Percentiles rank a stretch among this genome's conserved stretches.
Conservation (phyloP, 208 protist genomes). For the Leishmania braziliensis region DNA sequence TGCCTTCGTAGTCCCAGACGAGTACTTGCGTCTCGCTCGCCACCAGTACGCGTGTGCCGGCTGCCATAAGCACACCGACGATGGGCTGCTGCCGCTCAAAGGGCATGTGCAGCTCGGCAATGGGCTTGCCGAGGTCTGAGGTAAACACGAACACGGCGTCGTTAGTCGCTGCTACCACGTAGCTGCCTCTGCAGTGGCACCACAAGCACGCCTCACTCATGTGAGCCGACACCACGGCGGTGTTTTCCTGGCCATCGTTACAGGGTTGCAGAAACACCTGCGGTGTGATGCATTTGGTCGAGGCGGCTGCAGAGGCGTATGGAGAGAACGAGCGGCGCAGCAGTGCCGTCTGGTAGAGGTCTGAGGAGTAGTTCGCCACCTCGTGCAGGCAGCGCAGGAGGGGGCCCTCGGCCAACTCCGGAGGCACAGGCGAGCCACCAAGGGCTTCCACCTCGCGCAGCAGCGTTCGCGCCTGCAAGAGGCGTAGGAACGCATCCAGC, state of each 20-base stretch:
- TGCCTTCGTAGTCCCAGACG: slow-evolving; percentile 77
- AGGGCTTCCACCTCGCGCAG: slow-evolving; percentile 51
- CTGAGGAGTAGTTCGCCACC: slow-evolving; percentile 49
- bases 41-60: slow-evolving; percentile 69
- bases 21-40: slow-evolving; percentile 55
- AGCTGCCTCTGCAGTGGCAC: slow-evolving; percentile 54
- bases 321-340: slow-evolving; percentile 52
- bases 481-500: slow-evolving; percentile 69
- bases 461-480: slow-evolving; percentile 60
- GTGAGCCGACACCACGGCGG: slow-evolving; percentile 33
- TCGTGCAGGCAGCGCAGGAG: slow-evolving; percentile 49
- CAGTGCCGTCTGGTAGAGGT: slow-evolving; percentile 72
- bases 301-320: slow-evolving; percentile 36
- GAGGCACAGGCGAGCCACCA: slow-evolving; percentile 29
- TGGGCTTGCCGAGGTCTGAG: slow-evolving; percentile 37
- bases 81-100: slow-evolving; percentile 65
- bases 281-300: slow-evolving; percentile 32
- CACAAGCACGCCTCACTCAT: slow-evolving; percentile 24
- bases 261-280: slow-evolving; percentile 64
- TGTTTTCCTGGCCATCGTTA: slow-evolving; percentile 66
- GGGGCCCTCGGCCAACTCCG: slow-evolving; percentile 38
- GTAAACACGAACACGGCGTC: slow-evolving; percentile 62
- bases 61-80: slow-evolving; percentile 58
- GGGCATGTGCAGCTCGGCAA: slow-evolving; percentile 53
- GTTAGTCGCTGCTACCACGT: slow-evolving; percentile 56